Percentiles rank a stretch among this genome's conserved stretches.
Evolutionary conservation across 495 filamentous ascomycete species (phyloP).

Genomic region (Annulohypoxylon moriforme): DNA sequence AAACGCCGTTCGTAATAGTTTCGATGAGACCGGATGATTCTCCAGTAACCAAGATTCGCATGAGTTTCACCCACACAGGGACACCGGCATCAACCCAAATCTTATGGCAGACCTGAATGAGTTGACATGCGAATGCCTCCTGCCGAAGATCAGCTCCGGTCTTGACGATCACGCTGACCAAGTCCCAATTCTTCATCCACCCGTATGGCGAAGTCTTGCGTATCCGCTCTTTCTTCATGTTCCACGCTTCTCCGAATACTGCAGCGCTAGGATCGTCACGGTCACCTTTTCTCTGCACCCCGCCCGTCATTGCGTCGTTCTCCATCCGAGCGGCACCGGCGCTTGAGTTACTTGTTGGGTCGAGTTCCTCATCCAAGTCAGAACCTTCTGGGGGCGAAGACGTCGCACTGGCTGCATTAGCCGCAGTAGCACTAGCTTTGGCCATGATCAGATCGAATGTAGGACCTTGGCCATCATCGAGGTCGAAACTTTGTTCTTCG

Average conservation of each 20-base stretch:
- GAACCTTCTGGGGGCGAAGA: constrained; percentile 45
- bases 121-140: constrained; percentile 82
- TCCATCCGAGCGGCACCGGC: constrained; percentile 82
- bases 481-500: constrained; percentile 81
- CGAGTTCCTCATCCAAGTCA: constrained; percentile 59
- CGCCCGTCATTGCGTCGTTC: constrained; percentile 82
- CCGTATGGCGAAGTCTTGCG: constrained; percentile 79
- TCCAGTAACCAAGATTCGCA: constrained; percentile 82
- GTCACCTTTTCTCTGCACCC: constrained; percentile 78
- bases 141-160: constrained; percentile 80
- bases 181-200: constrained; percentile 83
- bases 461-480: constrained; percentile 68
- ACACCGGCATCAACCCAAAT: constrained; percentile 78
- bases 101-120: constrained; percentile 78
- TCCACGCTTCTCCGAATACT: constrained; percentile 83
- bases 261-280: constrained; percentile 83
- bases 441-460: constrained; percentile 81
- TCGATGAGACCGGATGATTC: constrained; percentile 82
- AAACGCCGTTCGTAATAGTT: constrained; percentile 83
- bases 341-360: constrained; percentile 65
- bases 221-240: constrained; percentile 79
- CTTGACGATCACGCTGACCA: constrained; percentile 82
- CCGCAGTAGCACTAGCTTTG: constrained; percentile 50
- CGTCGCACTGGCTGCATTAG: constrained; percentile 47
- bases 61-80: constrained; percentile 81